Evolutionary conservation across 179 eudicot genomes (phyloP), one percentile per base, ranked within the genome.

Genomic region (Silene vulgaris): DNA sequence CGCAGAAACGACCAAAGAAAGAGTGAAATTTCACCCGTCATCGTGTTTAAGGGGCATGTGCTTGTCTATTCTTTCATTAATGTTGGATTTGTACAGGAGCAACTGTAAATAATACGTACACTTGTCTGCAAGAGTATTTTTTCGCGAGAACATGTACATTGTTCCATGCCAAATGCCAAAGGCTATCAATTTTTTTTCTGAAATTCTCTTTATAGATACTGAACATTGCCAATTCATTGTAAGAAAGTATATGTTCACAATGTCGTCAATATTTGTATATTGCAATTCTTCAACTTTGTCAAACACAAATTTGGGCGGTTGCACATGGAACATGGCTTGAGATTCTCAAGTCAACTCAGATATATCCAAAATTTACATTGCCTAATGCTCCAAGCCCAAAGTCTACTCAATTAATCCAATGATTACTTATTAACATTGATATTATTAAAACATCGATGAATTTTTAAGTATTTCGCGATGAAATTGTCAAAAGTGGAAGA

Each of bases 31-130:
- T 75, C 26, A 12, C 30, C 76, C 76, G 12, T 76, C 73, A 8
- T 28, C 20, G 45, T 57, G 74, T 21, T 32, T 71, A 45, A 23
- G 63, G 71, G 71, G 74, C 71, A 75, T 63, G 70, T 65, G 19
- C 9, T 61, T 32, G 43, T 50, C 3, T 69, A 14, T 52, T 30
- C 43, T 8, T 28, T 8, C 5, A 28, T n/a, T 26, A 16, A 5
- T 67, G 30, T 76, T 67, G 26, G 21, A 48, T 35, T 19, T 40
- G 67, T 56, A 20, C 17, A 69, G 57, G 60, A 0, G 59, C 7
- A 45, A 75, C 14, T 71, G 20, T 80, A 65, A 63, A 64, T 75
- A 70, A 30, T 16, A 65, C 6, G 50, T 54, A 7, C 7, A 32
- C 69, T 2, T 74, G 6, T 57, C 63, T 9, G 30, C 59, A 54